Base-by-base conservation (phyloP, 2,329 filamentous ascomycete species). In the Fusarium sp. region DNA sequence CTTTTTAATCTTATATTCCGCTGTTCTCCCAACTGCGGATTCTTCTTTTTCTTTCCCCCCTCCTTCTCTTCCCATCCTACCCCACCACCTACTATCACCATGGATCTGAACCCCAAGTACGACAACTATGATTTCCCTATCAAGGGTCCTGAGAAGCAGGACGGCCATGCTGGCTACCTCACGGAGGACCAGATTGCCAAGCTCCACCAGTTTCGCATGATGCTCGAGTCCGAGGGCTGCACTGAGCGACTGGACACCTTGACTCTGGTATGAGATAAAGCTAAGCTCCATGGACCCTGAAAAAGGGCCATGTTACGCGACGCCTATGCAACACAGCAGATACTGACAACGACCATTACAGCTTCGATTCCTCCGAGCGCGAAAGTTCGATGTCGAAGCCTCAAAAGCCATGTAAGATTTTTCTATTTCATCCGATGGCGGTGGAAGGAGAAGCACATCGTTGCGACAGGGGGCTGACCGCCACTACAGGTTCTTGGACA, bases 51-150 rank as follows among this genome's bases (percentile, higher is more conserved):
- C 40, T 34, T 18, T n/a, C 21, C 27, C 18, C 16, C 28, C 60
- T 48, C 34, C 42, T 28, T 28, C 20, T 28, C 23, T 27, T 58
- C 27, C 56, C 63, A 21, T 42, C 47, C 71, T 63, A 53, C 49
- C 70, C 68, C 73, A 72, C 73, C 73, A 73, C 71, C 72, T 72
- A 65, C 61, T 45, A 49, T 67, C 76, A 80, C 78, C 76, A 84
- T 89, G 83, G 83, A 88, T 80, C 79, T 93, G 59, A 72, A 97
- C 82, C 87, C 93, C 80, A 98, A 97, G 84, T 97, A 98, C 86
- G 96, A 98, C 84, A 81, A 97, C 85, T 98, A 96, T 82, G 94
- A 98, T 82, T 98, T 89, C 85, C 96, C 96, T 69, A 93, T 90
- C 71, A 91, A 88, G 68, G 89, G 93, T 48, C 88, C 92, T 58